phyloP scores from a whole-genome alignment of 176 grass and related monocot species.

The Eleusine indica region DNA sequence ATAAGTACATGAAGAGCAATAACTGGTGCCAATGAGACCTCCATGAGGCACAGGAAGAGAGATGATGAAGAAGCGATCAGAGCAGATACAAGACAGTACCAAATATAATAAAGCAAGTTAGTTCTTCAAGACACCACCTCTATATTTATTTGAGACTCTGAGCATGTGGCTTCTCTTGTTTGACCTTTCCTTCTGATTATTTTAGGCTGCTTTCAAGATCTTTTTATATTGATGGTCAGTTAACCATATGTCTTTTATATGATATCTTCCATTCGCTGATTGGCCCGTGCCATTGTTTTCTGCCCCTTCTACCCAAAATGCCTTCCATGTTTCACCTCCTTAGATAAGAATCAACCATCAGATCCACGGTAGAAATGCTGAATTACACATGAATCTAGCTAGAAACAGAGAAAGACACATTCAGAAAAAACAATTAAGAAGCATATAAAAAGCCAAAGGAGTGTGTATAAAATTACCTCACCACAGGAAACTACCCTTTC shows the following conservation, averaged over 20 bases:
- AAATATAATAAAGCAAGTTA: not conserved
- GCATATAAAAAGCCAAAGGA: not conserved
- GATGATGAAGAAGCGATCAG: not conserved
- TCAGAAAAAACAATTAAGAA: not conserved
- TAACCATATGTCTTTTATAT: not conserved
- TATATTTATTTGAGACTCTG: conserved; percentile 26
- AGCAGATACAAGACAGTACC: not conserved
- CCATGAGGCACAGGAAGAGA: conserved; percentile 34
- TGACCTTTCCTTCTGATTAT: conserved; percentile 4
- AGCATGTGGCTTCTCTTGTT: conserved; percentile 27
- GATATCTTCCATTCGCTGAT: not conserved
- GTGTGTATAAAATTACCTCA: not conserved
- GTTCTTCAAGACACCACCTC: not conserved
- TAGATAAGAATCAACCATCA: not conserved
- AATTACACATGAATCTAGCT: not conserved
- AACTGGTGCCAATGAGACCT: conserved; percentile 1
- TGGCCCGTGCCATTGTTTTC: not conserved
- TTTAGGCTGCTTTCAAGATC: not conserved
- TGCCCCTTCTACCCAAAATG: not conserved
- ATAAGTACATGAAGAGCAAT: conserved; percentile 24
- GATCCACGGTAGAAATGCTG: not conserved
- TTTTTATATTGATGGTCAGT: not conserved
- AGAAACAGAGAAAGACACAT: conserved; percentile 8
- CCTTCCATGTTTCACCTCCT: not conserved
- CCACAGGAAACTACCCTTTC: not conserved